Conservation (phyloP, 202 grass and related monocot genomes). For the Panicum virgatum region DNA sequence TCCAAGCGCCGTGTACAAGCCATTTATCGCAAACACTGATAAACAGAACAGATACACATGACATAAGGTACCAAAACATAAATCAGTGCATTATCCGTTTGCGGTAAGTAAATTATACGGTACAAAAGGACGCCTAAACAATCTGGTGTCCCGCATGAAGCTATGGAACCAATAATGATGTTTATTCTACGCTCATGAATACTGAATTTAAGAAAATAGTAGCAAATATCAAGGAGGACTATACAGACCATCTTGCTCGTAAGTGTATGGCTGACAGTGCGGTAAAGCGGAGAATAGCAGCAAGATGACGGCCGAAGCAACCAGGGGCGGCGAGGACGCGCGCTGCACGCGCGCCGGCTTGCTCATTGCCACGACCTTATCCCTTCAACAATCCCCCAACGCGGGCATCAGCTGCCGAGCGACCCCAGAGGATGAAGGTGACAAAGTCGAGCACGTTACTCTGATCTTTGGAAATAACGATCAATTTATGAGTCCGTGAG, state of each 20-base stretch:
- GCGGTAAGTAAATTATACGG: neutral
- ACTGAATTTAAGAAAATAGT: neutral
- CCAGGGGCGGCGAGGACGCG: neutral
- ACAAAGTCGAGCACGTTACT: neutral
- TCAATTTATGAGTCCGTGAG: slow-evolving; percentile 18
- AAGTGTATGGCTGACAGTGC: slow-evolving; percentile 54
- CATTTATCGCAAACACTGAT: slow-evolving; percentile 91
- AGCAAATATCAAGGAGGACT: slow-evolving; percentile 2
- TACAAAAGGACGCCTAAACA: slow-evolving; percentile 6
- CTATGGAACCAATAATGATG: neutral
- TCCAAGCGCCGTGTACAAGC: slow-evolving; percentile 62
- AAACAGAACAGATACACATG: slow-evolving; percentile 26
- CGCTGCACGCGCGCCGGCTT: neutral
- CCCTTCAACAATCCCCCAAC: slow-evolving; percentile 7
- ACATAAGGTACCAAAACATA: neutral
- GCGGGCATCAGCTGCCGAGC: slow-evolving; percentile 41
- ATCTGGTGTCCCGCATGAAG: neutral
- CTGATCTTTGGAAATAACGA: neutral
- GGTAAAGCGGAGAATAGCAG: slow-evolving; percentile 45
- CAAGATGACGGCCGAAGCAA: slow-evolving; percentile 36
- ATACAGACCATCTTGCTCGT: slow-evolving; percentile 71
- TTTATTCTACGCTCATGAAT: neutral
- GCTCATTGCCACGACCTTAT: slow-evolving; percentile 25
- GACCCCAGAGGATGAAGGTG: neutral
- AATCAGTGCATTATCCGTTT: neutral